Percentiles rank a stretch among this genome's conserved stretches.
Evolutionary conservation across 1,284 basidiomycete species (phyloP).

Genomic region (Cerioporus squamosus): DNA sequence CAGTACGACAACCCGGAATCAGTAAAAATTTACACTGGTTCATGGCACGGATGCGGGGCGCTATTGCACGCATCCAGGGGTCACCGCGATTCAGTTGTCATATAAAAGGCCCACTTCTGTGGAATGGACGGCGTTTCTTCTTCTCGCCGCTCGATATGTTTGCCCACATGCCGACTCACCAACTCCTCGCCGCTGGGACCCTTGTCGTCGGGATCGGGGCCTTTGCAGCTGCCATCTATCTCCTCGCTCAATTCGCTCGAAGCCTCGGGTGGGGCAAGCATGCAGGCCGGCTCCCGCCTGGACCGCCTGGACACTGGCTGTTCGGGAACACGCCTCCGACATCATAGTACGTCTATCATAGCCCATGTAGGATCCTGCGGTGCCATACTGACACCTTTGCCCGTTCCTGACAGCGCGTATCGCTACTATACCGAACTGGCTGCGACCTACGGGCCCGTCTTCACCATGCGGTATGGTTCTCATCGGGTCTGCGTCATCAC

Average conservation of each 20-base stretch:
- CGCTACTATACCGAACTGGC: constrained; percentile 19
- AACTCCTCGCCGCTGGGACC: background rate
- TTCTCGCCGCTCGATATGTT: background rate
- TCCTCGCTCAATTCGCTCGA: background rate
- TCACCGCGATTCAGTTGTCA: no score
- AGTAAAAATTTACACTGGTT: no score
- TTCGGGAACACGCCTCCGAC: constrained; percentile 19
- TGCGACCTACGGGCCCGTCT: constrained; percentile 25
- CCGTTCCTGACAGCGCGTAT: constrained; percentile 2
- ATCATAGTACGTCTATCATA: constrained; percentile 13
- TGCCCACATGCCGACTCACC: background rate
- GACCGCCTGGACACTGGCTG: constrained; percentile 27
- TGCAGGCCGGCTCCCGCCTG: constrained; percentile 17
- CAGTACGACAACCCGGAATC: no score
- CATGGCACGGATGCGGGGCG: no score
- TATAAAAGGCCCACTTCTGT: no score
- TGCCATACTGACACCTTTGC: background rate
- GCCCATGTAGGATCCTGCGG: background rate
- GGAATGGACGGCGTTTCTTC: background rate
- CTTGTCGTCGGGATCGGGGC: background rate
- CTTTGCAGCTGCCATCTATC: background rate
- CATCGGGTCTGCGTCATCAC: constrained; percentile 22
- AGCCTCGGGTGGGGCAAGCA: background rate
- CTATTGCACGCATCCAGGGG: no score
- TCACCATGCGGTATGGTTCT: constrained; percentile 23